These are phyloP conservation scores for Podospora australis DNA, from an alignment of 495 filamentous ascomycete genomes.

Conservation along the genomic window DNA sequence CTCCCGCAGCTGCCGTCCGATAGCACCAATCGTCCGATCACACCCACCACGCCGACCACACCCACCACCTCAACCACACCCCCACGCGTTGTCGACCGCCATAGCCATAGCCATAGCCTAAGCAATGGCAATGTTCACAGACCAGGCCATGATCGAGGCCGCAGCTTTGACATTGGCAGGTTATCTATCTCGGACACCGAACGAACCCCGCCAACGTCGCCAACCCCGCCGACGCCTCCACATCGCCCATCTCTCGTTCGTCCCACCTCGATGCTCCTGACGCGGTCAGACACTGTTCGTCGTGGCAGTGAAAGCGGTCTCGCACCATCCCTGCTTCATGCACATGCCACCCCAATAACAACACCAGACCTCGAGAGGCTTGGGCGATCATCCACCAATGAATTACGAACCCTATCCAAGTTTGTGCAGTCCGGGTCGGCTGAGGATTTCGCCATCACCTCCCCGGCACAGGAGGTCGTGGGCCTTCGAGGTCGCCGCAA, in stretches of 20 bases:
- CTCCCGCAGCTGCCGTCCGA: conserved; percentile 58
- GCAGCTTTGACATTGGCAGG: conserved; percentile 46
- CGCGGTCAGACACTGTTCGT: conserved; percentile 44
- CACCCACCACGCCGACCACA: too few relatives aligned
- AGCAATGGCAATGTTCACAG: conserved; percentile 43
- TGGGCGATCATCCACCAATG: conserved; percentile 76
- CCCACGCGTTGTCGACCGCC: conserved; percentile 16
- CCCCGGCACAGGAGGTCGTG: conserved; percentile 71
- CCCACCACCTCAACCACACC: conserved; percentile 11
- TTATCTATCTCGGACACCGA: conserved; percentile 33
- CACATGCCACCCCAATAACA: conserved; percentile 45
- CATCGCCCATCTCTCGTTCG: conserved; percentile 38
- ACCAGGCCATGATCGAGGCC: conserved; percentile 20
- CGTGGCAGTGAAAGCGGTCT: conserved; percentile 21
- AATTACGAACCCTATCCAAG: conserved; percentile 82
- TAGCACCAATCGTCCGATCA: too few relatives aligned
- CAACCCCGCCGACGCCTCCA: conserved; percentile 24
- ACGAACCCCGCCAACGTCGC: conserved; percentile 22
- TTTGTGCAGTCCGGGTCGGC: conserved; percentile 67
- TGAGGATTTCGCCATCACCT: conserved; percentile 73
- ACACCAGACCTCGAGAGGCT: conserved; percentile 71
- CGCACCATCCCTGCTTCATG: conserved; percentile 35
- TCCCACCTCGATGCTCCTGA: conserved; percentile 48
- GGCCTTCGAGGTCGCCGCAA: conserved; percentile 78
- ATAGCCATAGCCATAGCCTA: conserved; percentile 45